Base-by-base conservation (phyloP, 78 protist genomes). In the Mantamonas sphyraenae region DNA sequence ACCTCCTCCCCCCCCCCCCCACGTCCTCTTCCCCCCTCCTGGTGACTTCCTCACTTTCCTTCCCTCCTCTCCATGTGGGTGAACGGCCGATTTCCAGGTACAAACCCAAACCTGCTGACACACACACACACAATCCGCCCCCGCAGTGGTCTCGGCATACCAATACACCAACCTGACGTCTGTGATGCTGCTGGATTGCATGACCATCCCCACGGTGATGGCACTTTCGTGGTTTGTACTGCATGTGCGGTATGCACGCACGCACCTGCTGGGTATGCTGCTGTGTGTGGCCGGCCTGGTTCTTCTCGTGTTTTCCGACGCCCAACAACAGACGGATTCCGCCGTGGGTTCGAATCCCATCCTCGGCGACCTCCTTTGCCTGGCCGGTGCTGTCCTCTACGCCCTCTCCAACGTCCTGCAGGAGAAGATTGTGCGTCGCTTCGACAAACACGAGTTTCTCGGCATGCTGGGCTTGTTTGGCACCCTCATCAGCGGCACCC, bases 361-460 rank as follows among this genome's bases (percentile, higher is more conserved):
- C 50, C 43, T 83, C 28, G 89, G 87, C 53, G 89, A 87, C 61
- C 16, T 83, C 28, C 59, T 80, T 12, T 34, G 62, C 37, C 60
- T 87, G 1, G 61, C 64, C 19, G 66, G 77, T 4, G 74, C 81
- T 5, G 39, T 64, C 5, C 57, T 76, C 28, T 89, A 89, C 39
- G 87, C 83, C 10, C 76, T 81, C 16, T 81, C 90, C 26, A 89
- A 89, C 34, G 85, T 84, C 14, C 76, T 78, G 2, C 94, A 88
- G 45, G 93, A 87, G 30, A 57, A 31, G 62, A 30, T 9, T 16
- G 62, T 57, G 9, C 62, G 28, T 57, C 30, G 24, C 38, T 24
- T 1, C 9, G 10, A 3, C 12, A 16, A 43, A 30, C 24, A n/a
- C 53, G 73, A 68, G 34, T 73, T 24, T 37, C 79, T 50, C 10